Percentiles rank a stretch among this genome's conserved stretches.
Evolutionary conservation across 805 yeast genomes (phyloP).

Genomic region (Yarrowia osloensis): DNA sequence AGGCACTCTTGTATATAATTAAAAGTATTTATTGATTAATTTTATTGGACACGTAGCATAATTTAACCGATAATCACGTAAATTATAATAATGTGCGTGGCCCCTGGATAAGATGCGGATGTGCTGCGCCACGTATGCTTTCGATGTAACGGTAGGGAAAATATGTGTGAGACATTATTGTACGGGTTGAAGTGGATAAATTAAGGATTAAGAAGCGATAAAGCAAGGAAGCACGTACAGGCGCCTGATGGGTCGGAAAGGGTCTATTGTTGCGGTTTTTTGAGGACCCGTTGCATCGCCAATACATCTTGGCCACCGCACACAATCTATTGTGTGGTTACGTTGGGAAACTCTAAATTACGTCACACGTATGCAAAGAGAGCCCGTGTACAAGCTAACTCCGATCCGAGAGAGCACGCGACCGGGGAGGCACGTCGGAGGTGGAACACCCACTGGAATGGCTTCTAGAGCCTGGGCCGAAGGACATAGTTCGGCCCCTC

Average conservation of each 20-base stretch:
- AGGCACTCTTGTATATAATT: background rate
- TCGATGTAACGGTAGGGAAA: background rate
- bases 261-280: no score
- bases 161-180: background rate
- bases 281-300: background rate
- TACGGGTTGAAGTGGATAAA: background rate
- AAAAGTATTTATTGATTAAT: background rate
- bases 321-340: background rate
- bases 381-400: background rate
- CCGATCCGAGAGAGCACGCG: conserved; percentile 8
- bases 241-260: background rate
- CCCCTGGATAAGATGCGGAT: background rate
- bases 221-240: background rate
- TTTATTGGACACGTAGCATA: no score
- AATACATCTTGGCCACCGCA: background rate
- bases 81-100: background rate
- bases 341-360: background rate
- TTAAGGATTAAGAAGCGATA: background rate
- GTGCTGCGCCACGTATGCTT: conserved; percentile 1
- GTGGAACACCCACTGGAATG: no score
- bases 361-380: background rate
- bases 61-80: no score
- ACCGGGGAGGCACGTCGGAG: background rate
- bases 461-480: background rate
- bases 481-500: background rate